Conservation (phyloP, 2,329 filamentous ascomycete species). For the Fusarium nygamai region DNA sequence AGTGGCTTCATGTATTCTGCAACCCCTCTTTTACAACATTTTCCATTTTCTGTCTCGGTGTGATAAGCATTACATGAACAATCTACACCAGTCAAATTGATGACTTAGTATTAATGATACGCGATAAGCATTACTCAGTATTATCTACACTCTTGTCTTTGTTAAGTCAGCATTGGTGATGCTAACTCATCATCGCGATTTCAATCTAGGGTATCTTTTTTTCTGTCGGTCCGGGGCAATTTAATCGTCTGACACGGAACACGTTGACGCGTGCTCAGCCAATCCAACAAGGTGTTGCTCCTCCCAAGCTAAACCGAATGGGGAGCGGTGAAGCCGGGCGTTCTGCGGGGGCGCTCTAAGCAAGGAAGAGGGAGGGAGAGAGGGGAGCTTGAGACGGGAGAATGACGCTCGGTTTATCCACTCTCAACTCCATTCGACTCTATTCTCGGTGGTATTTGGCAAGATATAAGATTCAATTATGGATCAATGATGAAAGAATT, state of each 20-base stretch:
- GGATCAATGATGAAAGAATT: constrained; percentile 27
- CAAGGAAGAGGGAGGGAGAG: constrained; percentile 10
- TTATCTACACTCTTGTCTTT: background rate
- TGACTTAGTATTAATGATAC: background rate
- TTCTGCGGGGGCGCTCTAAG: constrained; percentile 27
- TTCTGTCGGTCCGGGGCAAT: constrained; percentile 18
- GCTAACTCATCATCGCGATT: background rate
- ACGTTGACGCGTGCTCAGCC: constrained; percentile 17
- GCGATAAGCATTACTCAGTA: constrained; percentile 16
- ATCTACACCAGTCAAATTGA: background rate
- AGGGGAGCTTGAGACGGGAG: constrained; percentile 16
- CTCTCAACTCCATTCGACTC: constrained; percentile 16
- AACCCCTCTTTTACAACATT: constrained; percentile 5
- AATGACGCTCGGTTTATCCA: constrained; percentile 35
- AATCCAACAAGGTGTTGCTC: background rate
- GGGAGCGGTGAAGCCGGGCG: constrained; percentile 32
- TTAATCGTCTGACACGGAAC: constrained; percentile 10
- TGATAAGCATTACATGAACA: constrained; percentile 19
- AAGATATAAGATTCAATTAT: constrained; percentile 1
- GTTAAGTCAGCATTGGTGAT: constrained; percentile 13
- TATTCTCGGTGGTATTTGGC: constrained; percentile 31
- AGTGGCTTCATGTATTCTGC: background rate
- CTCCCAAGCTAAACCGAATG: background rate
- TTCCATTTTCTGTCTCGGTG: background rate
- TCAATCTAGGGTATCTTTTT: constrained; percentile 15